Evolutionary conservation across 2,329 filamentous ascomycete species (phyloP), one percentile per base, ranked within the genome.

Genomic region (Sarocladium kiliense): DNA sequence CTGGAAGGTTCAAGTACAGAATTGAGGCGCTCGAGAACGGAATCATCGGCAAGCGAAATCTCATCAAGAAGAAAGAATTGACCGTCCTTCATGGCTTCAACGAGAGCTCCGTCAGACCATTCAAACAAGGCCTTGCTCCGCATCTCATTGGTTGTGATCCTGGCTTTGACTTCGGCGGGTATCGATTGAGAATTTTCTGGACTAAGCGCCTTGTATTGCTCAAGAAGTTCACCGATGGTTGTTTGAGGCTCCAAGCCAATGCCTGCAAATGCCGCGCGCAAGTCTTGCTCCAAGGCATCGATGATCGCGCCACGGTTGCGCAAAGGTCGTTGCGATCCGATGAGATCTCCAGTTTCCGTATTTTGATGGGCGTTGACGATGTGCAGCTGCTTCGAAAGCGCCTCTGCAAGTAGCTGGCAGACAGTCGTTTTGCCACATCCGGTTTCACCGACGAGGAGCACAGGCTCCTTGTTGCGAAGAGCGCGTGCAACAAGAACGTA

Each of bases 341-440:
- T 97, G 11, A 99, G 78, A 69, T 99, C 94, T 16, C 94, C 93
- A 0, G 95, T 97, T 69, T 99, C 95, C 0, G 94, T 92, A 61
- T 99, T 99, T 62, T 97, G 93, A 70, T 99, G 95, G 2, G 95
- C 94, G 66, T 99, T 99, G 65, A 99, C 87, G 62, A 93, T 94
- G 61, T 92, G 86, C 37, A 99, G 75, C 59, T 89, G 77, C 63
- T 87, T 91, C 16, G 78, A 76, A 59, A 90, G 80, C 3, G 89
- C 87, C 64, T 96, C 88, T 2, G 94, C 91, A 54, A 97, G 80
- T 66, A 96, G 81, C 68, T 99, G 94, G 62, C 91, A 95, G 6
- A 99, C 89, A 2, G 93, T 97, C 0, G 94, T 99, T 74, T 99
- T 99, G 58, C 95, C 94, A 65, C 93, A 97, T 5, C 94, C 94